Percentiles rank a stretch among this genome's conserved stretches.
phyloP scores from a whole-genome alignment of 441 rosid species.

The Pelargonium citronellum region DNA sequence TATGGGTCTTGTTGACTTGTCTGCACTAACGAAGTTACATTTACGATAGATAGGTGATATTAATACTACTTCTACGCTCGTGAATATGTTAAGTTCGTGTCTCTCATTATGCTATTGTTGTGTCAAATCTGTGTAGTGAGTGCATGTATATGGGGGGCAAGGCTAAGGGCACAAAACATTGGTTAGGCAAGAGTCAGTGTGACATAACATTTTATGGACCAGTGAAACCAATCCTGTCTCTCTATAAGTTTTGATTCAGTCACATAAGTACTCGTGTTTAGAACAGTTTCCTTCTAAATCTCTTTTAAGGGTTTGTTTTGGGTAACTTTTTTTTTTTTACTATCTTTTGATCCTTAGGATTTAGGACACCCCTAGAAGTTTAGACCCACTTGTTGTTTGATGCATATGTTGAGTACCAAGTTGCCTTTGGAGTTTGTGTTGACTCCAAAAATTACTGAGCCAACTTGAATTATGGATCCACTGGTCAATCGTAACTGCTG shows the following conservation, averaged over 20 bases:
- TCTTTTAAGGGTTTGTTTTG: background rate
- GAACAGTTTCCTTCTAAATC: background rate
- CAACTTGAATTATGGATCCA: background rate
- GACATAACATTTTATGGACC: background rate
- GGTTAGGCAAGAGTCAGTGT: background rate
- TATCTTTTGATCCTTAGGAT: background rate
- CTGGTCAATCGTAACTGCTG: background rate
- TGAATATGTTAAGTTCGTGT: background rate
- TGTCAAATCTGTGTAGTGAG: background rate
- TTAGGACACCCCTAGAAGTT: background rate
- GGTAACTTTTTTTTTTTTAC: background rate
- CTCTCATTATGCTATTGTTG: conserved; percentile 5
- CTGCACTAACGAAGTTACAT: background rate
- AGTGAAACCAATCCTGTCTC: conserved; percentile 2
- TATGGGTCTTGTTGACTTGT: background rate
- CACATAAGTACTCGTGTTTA: background rate
- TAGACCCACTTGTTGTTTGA: background rate
- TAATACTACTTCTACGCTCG: background rate
- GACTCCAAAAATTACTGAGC: background rate
- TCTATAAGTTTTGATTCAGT: background rate
- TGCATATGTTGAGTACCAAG: no score
- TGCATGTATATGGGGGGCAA: background rate
- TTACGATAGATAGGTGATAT: background rate
- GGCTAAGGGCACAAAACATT: background rate
- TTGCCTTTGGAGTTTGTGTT: background rate